Evolutionary conservation across 1,139 yeast species (phyloP), one percentile per base, ranked within the genome.

Genomic region (Schwanniomyces etchellsii): DNA sequence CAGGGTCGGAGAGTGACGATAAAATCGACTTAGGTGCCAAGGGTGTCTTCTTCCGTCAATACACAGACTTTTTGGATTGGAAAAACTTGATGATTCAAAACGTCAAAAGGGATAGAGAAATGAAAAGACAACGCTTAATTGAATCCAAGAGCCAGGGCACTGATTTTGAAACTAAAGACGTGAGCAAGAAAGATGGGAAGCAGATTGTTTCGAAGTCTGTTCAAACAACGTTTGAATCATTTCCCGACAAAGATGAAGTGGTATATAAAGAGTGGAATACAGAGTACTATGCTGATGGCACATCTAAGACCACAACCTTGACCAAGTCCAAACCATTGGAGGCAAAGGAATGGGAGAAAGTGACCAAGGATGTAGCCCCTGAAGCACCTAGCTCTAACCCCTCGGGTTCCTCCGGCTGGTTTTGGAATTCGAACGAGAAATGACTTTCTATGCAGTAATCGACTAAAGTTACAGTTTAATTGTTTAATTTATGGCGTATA

Each of bases 51-150:
- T 86, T 85, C 60, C 63, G 64, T 20, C 81, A 74, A 34, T 79
- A 73, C 51, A 76, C 77, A 18, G 83, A 76, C 26, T 74, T 70
- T 42, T 59, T 86, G 53, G 71, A 71, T 33, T 85, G 93, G 91
- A 75, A 72, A 44, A 55, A 65, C n/a, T 53, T 57, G 20, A 75
- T 79, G 76, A 64, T 61, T 33, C 63, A 67, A 38, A 56, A 66
- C 28, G 49, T 60, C 27, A 57, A 44, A 44, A 36, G 52, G 42
- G 50, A 58, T 45, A 45, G 50, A 47, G 35, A 38, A 47, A 31
- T 28, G 34, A 28, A 26, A 24, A 29, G 14, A 23, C 17, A 14
- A 14, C 24, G 14, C 11, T 27, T 4, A 27, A 29, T 11, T 24
- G 16, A 22, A 29, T 25, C 17, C 14, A 24, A 16, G n/a, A 24